A percentile compares a stretch with the other conserved stretches of the same genome.
Conservation (phyloP, 2,329 filamentous ascomycete species). For the Botryosphaeria dothidea region DNA sequence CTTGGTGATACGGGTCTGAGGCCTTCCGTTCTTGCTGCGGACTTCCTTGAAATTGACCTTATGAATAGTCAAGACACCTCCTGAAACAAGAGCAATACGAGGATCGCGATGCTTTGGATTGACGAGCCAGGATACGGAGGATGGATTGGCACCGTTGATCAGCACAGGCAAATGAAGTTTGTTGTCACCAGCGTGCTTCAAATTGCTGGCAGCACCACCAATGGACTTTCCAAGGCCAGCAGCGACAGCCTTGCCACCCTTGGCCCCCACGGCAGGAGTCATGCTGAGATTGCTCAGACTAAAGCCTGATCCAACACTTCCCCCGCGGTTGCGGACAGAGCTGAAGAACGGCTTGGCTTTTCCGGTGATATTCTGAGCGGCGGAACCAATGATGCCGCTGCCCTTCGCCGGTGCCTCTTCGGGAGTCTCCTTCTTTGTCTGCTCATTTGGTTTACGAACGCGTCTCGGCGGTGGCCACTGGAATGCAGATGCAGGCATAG, state of each 20-base stretch:
- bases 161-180: slow-evolving; percentile 67
- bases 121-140: slow-evolving; percentile 67
- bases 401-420: background rate
- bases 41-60: slow-evolving; percentile 55
- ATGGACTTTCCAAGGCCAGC: slow-evolving; percentile 74
- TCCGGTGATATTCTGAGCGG: slow-evolving; percentile 46
- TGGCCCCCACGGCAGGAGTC: slow-evolving; percentile 52
- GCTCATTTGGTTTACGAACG: slow-evolving; percentile 29
- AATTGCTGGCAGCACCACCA: slow-evolving; percentile 64
- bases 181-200: slow-evolving; percentile 75
- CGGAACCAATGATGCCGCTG: slow-evolving; percentile 18
- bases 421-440: slow-evolving; percentile 25
- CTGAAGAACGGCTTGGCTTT: slow-evolving; percentile 42
- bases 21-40: slow-evolving; percentile 29
- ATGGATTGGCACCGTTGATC: slow-evolving; percentile 53
- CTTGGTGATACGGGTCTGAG: slow-evolving; percentile 50
- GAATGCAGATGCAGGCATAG: slow-evolving; percentile 79
- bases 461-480: slow-evolving; percentile 77
- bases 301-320: slow-evolving; percentile 28
- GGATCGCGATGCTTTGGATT: slow-evolving; percentile 47
- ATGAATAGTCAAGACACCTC: slow-evolving; percentile 67
- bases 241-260: slow-evolving; percentile 71
- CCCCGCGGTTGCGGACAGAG: slow-evolving; percentile 38
- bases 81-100: slow-evolving; percentile 62
- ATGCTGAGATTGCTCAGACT: slow-evolving; percentile 39